Conservation (phyloP, 2,329 filamentous ascomycete species). For the Hypomyces rosellus region DNA sequence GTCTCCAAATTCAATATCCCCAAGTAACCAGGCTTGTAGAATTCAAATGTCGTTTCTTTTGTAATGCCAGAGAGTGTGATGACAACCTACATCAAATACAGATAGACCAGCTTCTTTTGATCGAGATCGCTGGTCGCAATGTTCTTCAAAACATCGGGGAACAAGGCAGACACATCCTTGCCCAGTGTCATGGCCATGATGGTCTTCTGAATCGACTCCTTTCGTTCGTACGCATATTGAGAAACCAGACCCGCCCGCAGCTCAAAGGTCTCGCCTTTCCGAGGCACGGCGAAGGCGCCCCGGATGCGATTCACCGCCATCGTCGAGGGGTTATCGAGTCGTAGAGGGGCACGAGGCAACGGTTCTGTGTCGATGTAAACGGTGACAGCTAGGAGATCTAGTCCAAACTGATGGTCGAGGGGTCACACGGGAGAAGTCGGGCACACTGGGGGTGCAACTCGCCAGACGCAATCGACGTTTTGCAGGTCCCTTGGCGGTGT, state of each 20-base stretch:
- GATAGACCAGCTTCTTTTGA: slow-evolving; percentile 98
- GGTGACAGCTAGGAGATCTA: background rate
- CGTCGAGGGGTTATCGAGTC: slow-evolving; percentile 21
- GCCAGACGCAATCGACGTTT: no score
- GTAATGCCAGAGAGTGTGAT: no score
- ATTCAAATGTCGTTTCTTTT: background rate
- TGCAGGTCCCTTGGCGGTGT: background rate
- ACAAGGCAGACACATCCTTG: slow-evolving; percentile 95
- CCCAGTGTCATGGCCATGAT: slow-evolving; percentile 99
- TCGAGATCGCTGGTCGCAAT: slow-evolving; percentile 92
- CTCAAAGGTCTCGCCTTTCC: slow-evolving; percentile 98
- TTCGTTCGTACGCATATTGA: slow-evolving; percentile 98
- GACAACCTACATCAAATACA: slow-evolving; percentile 83
- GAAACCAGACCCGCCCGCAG: slow-evolving; percentile 91
- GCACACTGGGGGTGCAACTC: no score
- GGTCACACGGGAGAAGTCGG: no score
- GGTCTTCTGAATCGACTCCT: slow-evolving; percentile 98
- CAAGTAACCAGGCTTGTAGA: background rate
- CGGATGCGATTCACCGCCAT: slow-evolving; percentile 97
- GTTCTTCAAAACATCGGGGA: slow-evolving; percentile 97
- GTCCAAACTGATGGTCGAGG: no score
- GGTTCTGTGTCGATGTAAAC: slow-evolving; percentile 1
- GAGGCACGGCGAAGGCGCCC: slow-evolving; percentile 85
- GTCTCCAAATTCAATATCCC: background rate
- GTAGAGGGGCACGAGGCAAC: slow-evolving; percentile 21